Percentiles rank a stretch among this genome's conserved stretches.
Evolutionary conservation across 768 basidiomycete genomes (phyloP).

Genomic region (Mrakia gelida): DNA sequence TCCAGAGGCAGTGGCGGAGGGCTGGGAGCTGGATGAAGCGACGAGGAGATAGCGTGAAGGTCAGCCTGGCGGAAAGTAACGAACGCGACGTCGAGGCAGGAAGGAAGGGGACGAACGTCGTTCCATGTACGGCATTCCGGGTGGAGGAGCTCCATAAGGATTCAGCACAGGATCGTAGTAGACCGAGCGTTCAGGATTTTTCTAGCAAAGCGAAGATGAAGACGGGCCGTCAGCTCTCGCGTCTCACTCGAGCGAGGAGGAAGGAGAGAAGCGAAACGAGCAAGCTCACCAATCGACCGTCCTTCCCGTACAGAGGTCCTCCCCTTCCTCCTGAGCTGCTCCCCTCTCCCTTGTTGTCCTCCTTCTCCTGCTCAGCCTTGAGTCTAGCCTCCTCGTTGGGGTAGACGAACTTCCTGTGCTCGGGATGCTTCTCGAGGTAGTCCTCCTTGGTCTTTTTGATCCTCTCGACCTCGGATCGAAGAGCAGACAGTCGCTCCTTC

Average conservation of each 20-base stretch:
- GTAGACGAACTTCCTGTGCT: constrained; percentile 80
- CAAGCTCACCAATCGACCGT: constrained; percentile 59
- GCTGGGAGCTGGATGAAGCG: constrained; percentile 5
- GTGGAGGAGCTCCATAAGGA: constrained; percentile 86
- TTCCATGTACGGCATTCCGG: constrained; percentile 94
- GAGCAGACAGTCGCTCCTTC: constrained; percentile 61
- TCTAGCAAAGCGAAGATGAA: constrained; percentile 30
- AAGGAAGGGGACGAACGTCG: constrained; percentile 56
- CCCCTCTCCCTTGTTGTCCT: constrained; percentile 44
- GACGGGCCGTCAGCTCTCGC: background rate
- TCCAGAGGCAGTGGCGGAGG: constrained; percentile 20
- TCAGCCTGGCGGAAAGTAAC: background rate
- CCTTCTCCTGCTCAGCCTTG: constrained; percentile 47
- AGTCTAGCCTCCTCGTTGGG: constrained; percentile 36
- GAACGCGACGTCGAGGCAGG: background rate
- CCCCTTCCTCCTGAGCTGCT: constrained; percentile 14
- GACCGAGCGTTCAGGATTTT: constrained; percentile 67
- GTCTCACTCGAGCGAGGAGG: background rate
- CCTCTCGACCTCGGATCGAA: constrained; percentile 72
- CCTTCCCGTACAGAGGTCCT: constrained; percentile 61
- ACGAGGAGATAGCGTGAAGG: background rate
- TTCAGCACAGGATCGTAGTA: constrained; percentile 94
- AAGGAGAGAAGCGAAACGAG: background rate
- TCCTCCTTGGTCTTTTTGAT: constrained; percentile 84
- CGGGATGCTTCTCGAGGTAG: constrained; percentile 88